Conservation (phyloP, 2,329 filamentous ascomycete genomes). For the Monosporascus sp. region DNA sequence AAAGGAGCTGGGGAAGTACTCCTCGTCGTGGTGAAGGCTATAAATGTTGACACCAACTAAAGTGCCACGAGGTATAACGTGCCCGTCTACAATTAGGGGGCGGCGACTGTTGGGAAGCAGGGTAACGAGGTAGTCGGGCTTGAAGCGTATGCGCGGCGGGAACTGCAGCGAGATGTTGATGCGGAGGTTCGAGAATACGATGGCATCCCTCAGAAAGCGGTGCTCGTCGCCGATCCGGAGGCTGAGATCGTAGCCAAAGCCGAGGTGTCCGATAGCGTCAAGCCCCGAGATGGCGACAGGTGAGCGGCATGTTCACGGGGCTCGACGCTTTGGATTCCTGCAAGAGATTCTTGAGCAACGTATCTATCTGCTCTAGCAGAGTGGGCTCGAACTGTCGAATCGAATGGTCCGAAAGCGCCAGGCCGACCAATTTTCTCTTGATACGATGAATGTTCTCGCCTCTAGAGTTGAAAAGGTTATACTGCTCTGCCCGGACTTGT, state of each 20-base stretch:
- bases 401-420: not conserved
- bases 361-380: not conserved
- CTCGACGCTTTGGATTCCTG: not conserved
- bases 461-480: conserved; percentile 2
- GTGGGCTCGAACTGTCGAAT: not conserved
- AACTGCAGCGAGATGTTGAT: not conserved
- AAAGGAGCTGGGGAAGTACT: not conserved
- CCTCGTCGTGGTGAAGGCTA: not conserved
- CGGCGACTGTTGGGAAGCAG: not conserved
- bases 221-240: not conserved
- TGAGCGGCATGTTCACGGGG: not conserved
- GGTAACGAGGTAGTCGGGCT: not conserved
- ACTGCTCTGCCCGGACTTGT: not conserved
- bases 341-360: not conserved
- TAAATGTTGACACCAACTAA: not conserved
- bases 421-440: not conserved
- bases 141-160: not conserved
- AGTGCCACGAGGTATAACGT: not conserved
- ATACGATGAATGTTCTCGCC: not conserved
- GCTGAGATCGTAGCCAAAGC: conserved; percentile 1
- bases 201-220: not conserved
- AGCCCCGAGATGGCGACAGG: not conserved
- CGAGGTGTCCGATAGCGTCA: not conserved
- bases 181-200: not conserved
- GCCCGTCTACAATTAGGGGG: not conserved